Evolutionary conservation across 352 stramenopile species (phyloP).

Genomic region (Phytophthora quininea): DNA sequence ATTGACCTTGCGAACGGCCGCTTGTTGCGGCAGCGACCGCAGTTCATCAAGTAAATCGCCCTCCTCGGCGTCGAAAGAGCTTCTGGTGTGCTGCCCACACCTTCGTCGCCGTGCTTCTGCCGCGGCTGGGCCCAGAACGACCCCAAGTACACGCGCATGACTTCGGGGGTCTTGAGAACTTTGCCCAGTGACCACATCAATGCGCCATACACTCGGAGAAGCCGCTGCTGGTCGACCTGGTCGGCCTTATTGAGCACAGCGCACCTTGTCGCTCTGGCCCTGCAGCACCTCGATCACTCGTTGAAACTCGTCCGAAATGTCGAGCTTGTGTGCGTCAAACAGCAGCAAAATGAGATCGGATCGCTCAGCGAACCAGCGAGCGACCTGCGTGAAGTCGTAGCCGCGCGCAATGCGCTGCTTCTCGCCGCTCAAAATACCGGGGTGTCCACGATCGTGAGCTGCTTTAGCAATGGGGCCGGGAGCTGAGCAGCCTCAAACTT

Average conservation of each 20-base stretch:
- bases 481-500: conserved; percentile 97
- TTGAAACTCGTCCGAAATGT: conserved; percentile 99
- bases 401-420: conserved; percentile 97
- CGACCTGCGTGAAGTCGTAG: conserved; percentile 96
- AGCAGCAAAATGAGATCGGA: conserved; percentile 98
- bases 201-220: conserved; percentile 97
- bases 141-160: conserved; percentile 98
- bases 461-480: conserved; percentile 92
- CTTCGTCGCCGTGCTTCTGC: conserved; percentile 79
- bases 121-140: conserved; percentile 96
- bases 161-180: conserved; percentile 97
- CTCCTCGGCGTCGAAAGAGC: conserved; percentile 96
- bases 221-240: conserved; percentile 96
- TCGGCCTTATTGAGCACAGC: conserved; percentile 99
- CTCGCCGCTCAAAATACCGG: conserved; percentile 98
- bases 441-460: conserved; percentile 99
- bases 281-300: conserved; percentile 96
- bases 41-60: conserved; percentile 98
- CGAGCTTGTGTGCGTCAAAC: conserved; percentile 99
- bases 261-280: conserved; percentile 98
- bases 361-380: conserved; percentile 95
- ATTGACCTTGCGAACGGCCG: conserved; percentile 94
- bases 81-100: conserved; percentile 51
- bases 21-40: conserved; percentile 94
- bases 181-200: conserved; percentile 99